Base-by-base conservation (phyloP, 768 basidiomycete species). In the Suillus lakei region DNA sequence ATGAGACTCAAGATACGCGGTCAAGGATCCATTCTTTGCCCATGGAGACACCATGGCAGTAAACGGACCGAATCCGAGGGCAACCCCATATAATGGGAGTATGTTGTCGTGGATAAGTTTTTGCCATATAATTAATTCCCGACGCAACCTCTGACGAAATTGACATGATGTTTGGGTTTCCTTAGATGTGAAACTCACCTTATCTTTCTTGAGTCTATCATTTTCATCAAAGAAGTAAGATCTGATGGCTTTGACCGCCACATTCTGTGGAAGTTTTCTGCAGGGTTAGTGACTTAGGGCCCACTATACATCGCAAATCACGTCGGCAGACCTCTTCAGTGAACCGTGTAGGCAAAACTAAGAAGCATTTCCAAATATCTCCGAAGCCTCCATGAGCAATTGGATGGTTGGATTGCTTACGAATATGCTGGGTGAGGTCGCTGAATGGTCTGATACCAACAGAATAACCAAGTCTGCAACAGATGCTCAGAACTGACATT, bases 41-140 rank as follows among this genome's bases (percentile, higher is more conserved):
- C 72, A 70, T 4, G 72, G 72, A 44, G 64, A 74, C 5, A 74
- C 66, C 71, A 72, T 72, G 16, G 71, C 70, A 30, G 65, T 34
- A 32, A 63, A 69, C 5, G 67, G 70, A 28, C 73, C 71, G 63
- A 68, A 73, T 51, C 69, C 73, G 38, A 63, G 64, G n/a, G 69
- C 58, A 4, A 68, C 26, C 10, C 73, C 71, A 36, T 53, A 67
- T 23, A 73, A 65, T 7, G 68, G 68, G 6, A 74, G 51, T 18
- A 74, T 64, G 59, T 74, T 74, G 23, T 46, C 41, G 34, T 74
- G 71, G 10, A 53, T 18, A 30, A 74, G 66, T 44, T 53, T 28
- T 41, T 48, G 60, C 73, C 73, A 74, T 18, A 73, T 70, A 4
- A 51, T 62, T 18, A 74, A 63, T 62, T 73, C 72, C 12, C 70